Conservation (phyloP, 2,329 filamentous ascomycete genomes). For the Cladosporium sp. region DNA sequence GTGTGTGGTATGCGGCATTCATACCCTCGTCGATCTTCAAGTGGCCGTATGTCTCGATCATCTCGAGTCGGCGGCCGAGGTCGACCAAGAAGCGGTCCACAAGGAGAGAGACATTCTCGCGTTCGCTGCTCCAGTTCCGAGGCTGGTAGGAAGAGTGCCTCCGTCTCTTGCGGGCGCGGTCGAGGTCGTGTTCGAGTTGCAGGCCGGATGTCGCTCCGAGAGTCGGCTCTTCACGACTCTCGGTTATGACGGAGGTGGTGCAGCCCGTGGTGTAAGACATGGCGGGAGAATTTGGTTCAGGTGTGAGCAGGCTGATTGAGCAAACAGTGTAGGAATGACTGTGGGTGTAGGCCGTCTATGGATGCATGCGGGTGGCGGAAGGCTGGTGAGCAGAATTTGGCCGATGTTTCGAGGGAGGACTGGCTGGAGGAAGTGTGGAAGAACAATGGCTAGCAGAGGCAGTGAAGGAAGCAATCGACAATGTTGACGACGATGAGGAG, state of each 20-base stretch:
- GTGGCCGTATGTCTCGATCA: slow-evolving; percentile 85
- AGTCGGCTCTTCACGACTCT: slow-evolving; percentile 46
- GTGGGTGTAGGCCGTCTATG: not conserved
- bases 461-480: not conserved
- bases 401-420: not conserved
- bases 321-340: not conserved
- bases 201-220: slow-evolving; percentile 40
- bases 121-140: slow-evolving; percentile 46
- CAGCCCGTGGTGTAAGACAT: slow-evolving; percentile 15
- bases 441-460: not conserved
- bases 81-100: slow-evolving; percentile 81
- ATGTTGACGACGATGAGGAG: not conserved
- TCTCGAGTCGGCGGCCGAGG: slow-evolving; percentile 81
- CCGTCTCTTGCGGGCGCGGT: slow-evolving; percentile 41
- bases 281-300: not conserved
- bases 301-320: not conserved
- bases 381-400: not conserved
- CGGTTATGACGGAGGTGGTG: slow-evolving; percentile 25
- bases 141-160: slow-evolving; percentile 51
- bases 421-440: not conserved
- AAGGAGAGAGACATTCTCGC: slow-evolving; percentile 50
- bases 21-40: slow-evolving; percentile 80
- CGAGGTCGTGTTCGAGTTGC: slow-evolving; percentile 37
- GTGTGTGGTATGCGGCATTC: slow-evolving; percentile 77
- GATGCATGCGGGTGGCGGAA: not conserved